Evolutionary conservation across 345 rosid genomes (phyloP), one percentile per base, ranked within the genome.

Genomic region (Eucalyptus shirleyi): DNA sequence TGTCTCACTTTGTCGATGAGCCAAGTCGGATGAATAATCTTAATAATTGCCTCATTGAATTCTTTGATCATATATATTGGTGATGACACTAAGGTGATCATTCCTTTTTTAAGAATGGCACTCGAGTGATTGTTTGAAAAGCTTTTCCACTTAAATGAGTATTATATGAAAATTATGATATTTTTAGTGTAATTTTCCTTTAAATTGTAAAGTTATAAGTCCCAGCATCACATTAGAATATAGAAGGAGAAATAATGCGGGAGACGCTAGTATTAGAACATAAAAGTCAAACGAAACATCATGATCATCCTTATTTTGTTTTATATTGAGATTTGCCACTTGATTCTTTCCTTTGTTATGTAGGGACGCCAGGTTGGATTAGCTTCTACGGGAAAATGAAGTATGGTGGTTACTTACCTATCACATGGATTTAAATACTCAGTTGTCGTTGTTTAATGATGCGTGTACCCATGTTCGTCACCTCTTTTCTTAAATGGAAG

Each of bases 121-220:
- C 12, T 56, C 12, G 6, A 56, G 12, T 56, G 28, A 56, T 23
- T 2, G 3, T 24, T 56, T 24, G 62, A 56, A 56, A 56, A 56
- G 28, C 2, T 56, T 56, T 21, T 1, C 1, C 1, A 21, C 2
- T 23, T 0, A 56, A 56, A 0, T 56, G 3, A 56, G 62, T 21
- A 1, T 56, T 21, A 24, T 56, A 56, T 56, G 12, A 56, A 56
- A 56, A 23, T 9, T 21, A 56, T 56, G 28, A 9, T 24, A 56
- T 9, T 56, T 55, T 3, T 55, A 55, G 24, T 55, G 59, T 21
- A 19, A 55, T 55, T 55, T 55, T 23, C 1, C 62, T 24, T 53
- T 53, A 1, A 23, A 56, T 21, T 56, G 28, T 56, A 56, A 56
- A 56, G 28, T 56, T 56, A 9, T 56, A 56, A 53, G 56, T 53